A percentile compares a stretch with the other conserved stretches of the same genome.
Evolutionary conservation across 164 flowering plant species (phyloP).

Genomic region (Vitis rotundifolia): DNA sequence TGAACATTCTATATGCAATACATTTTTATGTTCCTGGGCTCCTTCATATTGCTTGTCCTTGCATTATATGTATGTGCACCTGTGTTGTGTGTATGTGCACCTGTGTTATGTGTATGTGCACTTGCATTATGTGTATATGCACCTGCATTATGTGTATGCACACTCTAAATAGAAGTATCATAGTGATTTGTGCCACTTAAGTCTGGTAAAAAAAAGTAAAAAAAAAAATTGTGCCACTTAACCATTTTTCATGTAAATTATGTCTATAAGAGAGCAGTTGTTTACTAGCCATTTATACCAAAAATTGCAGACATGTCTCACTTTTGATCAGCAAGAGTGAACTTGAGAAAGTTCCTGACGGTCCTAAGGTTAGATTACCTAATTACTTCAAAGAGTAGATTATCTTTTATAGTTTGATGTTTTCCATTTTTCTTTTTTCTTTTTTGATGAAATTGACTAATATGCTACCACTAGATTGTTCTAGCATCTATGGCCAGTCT

Average conservation of each 20-base stretch:
- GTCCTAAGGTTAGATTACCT: conserved; percentile 74
- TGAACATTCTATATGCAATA: neutral
- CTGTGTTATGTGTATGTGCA: neutral
- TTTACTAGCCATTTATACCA: neutral
- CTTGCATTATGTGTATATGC: neutral
- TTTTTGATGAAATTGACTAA: conserved; percentile 15
- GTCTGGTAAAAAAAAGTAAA: too few relatives aligned
- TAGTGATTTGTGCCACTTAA: too few relatives aligned
- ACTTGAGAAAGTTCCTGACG: conserved; percentile 83
- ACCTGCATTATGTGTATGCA: neutral
- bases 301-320: conserved; percentile 65
- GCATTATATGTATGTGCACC: neutral
- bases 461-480: conserved; percentile 61
- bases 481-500: conserved; percentile 97
- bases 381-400: neutral
- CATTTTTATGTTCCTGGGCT: neutral
- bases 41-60: neutral
- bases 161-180: too few relatives aligned
- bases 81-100: neutral
- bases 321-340: conserved; percentile 79
- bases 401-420: neutral
- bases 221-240: neutral
- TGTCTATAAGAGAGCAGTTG: neutral
- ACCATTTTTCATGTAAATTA: neutral
- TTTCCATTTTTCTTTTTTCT: neutral